These are phyloP conservation scores for Cyanophora paradoxa DNA, from an alignment of 78 protist genomes.

Conservation along the genomic window DNA sequence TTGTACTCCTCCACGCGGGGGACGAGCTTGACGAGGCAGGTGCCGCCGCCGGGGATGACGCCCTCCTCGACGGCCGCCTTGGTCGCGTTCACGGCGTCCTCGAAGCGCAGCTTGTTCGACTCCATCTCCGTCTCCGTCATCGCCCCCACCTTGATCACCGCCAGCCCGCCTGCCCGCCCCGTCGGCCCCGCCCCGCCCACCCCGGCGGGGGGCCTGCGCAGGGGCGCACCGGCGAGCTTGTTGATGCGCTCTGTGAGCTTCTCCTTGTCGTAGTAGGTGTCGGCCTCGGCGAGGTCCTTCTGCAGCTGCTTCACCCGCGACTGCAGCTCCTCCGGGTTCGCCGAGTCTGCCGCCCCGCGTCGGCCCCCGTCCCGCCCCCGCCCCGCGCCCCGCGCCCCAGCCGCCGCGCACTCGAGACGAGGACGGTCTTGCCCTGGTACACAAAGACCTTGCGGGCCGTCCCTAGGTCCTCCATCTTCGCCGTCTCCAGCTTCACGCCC, in stretches of 20 bases:
- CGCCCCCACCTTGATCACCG: conserved; percentile 6
- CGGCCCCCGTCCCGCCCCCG: no score
- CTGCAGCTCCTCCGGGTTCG: background rate
- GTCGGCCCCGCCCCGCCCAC: no score
- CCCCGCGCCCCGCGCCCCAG: no score
- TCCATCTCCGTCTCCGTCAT: conserved; percentile 17
- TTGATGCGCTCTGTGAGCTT: conserved; percentile 14
- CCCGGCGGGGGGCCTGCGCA: background rate
- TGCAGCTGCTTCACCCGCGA: no score
- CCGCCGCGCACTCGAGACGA: background rate
- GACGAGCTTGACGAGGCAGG: background rate
- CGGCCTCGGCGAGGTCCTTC: background rate
- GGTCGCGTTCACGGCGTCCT: conserved; percentile 20
- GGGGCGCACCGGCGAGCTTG: conserved; percentile 12
- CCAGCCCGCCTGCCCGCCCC: background rate
- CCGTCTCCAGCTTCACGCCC: conserved; percentile 10
- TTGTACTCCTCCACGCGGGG: background rate
- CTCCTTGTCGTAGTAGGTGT: conserved; percentile 11
- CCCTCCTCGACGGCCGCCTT: conserved; percentile 5
- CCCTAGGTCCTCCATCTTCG: background rate
- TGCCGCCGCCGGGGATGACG: conserved; percentile 21
- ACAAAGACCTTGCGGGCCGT: background rate
- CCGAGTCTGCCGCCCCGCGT: background rate
- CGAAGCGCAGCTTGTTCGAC: conserved; percentile 19
- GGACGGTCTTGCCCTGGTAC: background rate